Conservation (phyloP, 306 rosid species). For the Lithocarpus polystachyus region DNA sequence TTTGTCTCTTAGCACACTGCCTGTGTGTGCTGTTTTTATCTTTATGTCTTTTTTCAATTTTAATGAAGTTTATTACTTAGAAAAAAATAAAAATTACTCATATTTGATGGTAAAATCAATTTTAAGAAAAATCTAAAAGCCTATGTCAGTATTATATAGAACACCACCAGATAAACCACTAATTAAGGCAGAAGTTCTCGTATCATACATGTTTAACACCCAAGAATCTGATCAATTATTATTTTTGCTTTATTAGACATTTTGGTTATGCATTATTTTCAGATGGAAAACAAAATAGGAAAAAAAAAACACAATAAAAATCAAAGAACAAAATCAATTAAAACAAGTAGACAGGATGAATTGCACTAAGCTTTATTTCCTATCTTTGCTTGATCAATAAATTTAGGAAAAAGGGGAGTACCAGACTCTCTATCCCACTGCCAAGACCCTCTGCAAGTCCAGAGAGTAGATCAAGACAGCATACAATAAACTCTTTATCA, state of each 20-base stretch:
- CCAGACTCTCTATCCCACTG: conserved; percentile 98
- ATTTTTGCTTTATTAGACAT: too few species aligned
- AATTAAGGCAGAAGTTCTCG: too few species aligned
- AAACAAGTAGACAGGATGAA: neutral
- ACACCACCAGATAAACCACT: neutral
- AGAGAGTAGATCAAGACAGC: conserved; percentile 96
- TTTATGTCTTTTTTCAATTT: too few species aligned
- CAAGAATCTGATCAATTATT: too few species aligned
- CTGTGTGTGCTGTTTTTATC: too few species aligned
- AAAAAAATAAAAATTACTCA: too few species aligned
- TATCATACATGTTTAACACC: too few species aligned
- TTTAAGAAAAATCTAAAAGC: neutral
- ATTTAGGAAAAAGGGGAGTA: conserved; percentile 33
- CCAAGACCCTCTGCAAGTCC: conserved; percentile 99
- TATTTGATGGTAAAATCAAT: neutral
- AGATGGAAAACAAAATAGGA: neutral
- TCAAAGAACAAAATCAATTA: neutral
- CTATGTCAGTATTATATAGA: neutral
- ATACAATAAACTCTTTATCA: conserved; percentile 92
- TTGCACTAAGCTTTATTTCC: neutral
- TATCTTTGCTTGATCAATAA: neutral
- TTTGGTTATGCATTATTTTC: neutral
- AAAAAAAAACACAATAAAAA: neutral
- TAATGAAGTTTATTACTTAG: too few species aligned
- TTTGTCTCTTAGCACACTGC: too few species aligned